Percentiles rank a stretch among this genome's conserved stretches.
Conservation (phyloP, 768 basidiomycete genomes). For the Cyclocybe cylindracea region DNA sequence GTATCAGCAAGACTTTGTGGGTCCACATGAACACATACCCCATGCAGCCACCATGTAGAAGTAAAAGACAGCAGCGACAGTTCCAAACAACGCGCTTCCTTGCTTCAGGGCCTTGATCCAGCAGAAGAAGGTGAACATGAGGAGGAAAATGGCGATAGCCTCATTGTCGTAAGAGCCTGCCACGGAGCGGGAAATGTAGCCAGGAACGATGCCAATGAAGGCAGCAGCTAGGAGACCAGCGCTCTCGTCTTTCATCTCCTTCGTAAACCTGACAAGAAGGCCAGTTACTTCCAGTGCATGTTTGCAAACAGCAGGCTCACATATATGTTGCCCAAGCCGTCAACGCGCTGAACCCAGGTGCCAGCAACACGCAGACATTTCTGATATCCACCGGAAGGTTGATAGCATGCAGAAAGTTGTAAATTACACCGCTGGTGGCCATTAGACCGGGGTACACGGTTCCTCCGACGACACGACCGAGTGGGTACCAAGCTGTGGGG, state of each 20-base stretch:
- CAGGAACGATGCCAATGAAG: conserved; percentile 97
- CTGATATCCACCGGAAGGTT: conserved; percentile 97
- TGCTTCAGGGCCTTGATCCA: conserved; percentile 97
- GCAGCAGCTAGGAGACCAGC: conserved; percentile 97
- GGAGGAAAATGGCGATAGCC: conserved; percentile 98
- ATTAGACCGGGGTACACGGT: conserved; percentile 98
- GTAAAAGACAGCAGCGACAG: conserved; percentile 92
- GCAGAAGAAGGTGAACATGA: conserved; percentile 97
- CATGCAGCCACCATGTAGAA: conserved; percentile 99
- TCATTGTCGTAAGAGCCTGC: conserved; percentile 99
- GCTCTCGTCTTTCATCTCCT: conserved; percentile 92
- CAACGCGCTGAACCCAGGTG: conserved; percentile 94
- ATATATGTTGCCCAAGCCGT: conserved; percentile 98
- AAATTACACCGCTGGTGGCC: conserved; percentile 98
- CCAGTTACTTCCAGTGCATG: not conserved
- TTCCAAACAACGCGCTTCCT: conserved; percentile 91
- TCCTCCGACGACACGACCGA: conserved; percentile 97
- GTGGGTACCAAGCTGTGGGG: conserved; percentile 98
- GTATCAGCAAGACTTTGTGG: conserved; percentile 1
- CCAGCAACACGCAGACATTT: conserved; percentile 94
- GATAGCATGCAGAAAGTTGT: conserved; percentile 83
- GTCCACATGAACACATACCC: conserved; percentile 55
- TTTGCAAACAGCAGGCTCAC: conserved; percentile 40
- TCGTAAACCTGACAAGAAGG: conserved; percentile 72
- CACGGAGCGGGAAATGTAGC: conserved; percentile 98